Conservation (phyloP, 306 rosid genomes). For the Dryas octopetala region DNA sequence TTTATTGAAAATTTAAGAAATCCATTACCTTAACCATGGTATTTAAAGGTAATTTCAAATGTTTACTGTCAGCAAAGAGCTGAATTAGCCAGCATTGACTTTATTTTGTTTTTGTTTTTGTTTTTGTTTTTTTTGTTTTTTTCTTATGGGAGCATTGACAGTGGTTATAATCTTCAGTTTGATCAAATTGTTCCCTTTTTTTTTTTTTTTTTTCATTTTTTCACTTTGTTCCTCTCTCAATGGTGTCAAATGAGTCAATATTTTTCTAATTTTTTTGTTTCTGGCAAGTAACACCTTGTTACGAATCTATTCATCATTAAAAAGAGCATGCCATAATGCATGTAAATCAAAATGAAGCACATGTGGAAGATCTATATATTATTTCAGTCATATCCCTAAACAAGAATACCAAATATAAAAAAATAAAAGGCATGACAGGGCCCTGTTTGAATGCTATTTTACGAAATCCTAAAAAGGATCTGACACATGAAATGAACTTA, state of each 20-base stretch:
- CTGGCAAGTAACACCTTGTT: not conserved
- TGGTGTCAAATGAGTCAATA: not conserved
- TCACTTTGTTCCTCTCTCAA: not conserved
- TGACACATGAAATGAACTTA: constrained; percentile 1
- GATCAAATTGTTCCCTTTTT: not conserved
- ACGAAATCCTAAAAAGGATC: not conserved
- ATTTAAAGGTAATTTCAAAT: not conserved
- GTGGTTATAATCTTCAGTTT: not conserved
- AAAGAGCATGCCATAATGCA: not conserved
- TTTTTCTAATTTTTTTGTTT: not conserved
- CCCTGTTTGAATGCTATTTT: not conserved
- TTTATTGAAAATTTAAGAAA: not conserved
- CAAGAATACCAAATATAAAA: not conserved
- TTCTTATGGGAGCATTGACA: not conserved
- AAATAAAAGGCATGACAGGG: not conserved
- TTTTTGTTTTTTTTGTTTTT: too few species aligned
- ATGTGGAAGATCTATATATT: not conserved
- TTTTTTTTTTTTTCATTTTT: not conserved
- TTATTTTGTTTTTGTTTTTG: not conserved
- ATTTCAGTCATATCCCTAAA: not conserved
- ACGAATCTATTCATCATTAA: not conserved
- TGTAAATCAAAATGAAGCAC: not conserved
- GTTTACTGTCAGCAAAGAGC: not conserved
- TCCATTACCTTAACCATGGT: not conserved
- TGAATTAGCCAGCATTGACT: not conserved